Evolutionary conservation across 2,329 filamentous ascomycete species (phyloP).

Genomic region (Triangularia verruculosa): DNA sequence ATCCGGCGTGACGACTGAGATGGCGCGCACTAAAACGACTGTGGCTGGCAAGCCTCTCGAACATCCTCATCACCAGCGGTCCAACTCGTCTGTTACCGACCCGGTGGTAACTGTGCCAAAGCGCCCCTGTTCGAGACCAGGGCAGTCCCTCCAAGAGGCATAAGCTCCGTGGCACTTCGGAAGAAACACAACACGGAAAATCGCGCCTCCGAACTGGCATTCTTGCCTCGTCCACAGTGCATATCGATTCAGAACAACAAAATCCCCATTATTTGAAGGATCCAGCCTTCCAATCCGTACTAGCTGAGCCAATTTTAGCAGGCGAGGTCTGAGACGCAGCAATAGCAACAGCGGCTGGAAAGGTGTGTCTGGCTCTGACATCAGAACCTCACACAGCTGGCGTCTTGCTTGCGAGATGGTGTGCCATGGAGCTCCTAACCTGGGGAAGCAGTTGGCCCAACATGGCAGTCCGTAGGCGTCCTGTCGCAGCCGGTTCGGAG

Average conservation of each 20-base stretch:
- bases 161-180: not conserved
- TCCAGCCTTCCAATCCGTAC: not conserved
- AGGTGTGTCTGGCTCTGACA: not conserved
- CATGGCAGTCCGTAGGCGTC: not conserved
- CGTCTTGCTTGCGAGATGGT: not conserved
- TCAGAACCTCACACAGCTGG: not conserved
- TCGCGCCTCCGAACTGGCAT: not conserved
- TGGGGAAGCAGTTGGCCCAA: not conserved
- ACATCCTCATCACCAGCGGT: not conserved
- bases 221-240: not conserved
- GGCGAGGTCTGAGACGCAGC: not conserved
- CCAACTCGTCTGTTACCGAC: not conserved
- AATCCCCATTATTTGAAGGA: not conserved
- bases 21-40: not conserved
- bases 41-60: not conserved
- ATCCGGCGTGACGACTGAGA: not conserved
- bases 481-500: not conserved
- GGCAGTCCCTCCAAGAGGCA: not conserved
- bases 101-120: conserved; percentile 7
- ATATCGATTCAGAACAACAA: not conserved
- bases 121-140: not conserved
- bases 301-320: not conserved
- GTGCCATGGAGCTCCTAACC: not conserved
- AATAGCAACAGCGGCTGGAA: not conserved
- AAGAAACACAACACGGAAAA: not conserved